phyloP scores from a whole-genome alignment of 805 yeast species.

The Blastobotrys chiropterorum region DNA sequence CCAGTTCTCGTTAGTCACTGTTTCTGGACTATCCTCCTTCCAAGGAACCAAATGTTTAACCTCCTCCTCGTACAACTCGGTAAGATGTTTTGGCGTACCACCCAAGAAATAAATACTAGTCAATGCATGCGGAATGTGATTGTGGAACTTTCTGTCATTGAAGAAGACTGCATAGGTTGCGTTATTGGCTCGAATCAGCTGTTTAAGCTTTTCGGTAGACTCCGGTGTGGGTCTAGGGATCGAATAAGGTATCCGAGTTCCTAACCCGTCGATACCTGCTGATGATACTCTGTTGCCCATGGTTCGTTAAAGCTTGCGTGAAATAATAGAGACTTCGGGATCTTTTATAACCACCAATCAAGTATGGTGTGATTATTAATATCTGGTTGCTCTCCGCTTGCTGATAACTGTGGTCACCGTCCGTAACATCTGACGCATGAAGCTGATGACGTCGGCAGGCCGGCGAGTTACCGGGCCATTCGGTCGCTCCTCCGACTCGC shows the following conservation, averaged over 20 bases:
- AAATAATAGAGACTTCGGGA: background rate
- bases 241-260: slow-evolving; percentile 9
- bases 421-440: background rate
- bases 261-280: slow-evolving; percentile 18
- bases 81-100: slow-evolving; percentile 28
- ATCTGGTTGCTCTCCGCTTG: background rate
- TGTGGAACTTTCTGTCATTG: slow-evolving; percentile 26
- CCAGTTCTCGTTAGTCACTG: slow-evolving; percentile 32
- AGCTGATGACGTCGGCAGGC: background rate
- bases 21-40: slow-evolving; percentile 36
- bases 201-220: slow-evolving; percentile 23
- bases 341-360: too few species aligned
- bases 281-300: slow-evolving; percentile 4
- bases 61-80: slow-evolving; percentile 26
- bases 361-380: background rate
- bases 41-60: slow-evolving; percentile 25
- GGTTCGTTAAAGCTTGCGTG: too few species aligned
- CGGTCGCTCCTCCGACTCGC: too few species aligned
- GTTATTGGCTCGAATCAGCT: slow-evolving; percentile 29
- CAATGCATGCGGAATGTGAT: slow-evolving; percentile 30
- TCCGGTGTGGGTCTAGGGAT: slow-evolving; percentile 14
- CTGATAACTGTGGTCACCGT: background rate
- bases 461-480: background rate
- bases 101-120: slow-evolving; percentile 34
- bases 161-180: slow-evolving; percentile 26